phyloP scores from a whole-genome alignment of 495 filamentous ascomycete genomes.

The Talaromyces stipitatus region DNA sequence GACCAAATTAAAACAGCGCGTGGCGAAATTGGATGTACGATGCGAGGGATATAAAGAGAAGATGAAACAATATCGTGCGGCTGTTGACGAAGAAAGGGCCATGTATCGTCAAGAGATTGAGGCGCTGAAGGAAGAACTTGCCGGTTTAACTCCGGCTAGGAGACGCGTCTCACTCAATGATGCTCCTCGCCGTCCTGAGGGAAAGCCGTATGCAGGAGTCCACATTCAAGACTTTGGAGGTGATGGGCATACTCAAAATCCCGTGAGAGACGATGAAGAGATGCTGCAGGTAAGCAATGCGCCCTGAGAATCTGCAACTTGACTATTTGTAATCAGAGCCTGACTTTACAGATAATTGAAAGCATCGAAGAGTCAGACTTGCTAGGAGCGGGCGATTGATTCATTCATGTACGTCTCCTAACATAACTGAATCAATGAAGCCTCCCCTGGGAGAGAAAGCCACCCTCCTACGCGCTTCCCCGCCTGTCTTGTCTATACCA shows the following conservation, averaged over 20 bases:
- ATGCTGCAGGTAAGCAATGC: conserved; percentile 4
- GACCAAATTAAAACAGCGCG: conserved; percentile 40
- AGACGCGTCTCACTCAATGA: conserved; percentile 16
- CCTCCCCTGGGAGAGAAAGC: not conserved
- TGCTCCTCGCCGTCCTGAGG: conserved; percentile 25
- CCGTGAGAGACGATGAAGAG: not conserved
- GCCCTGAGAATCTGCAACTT: not conserved
- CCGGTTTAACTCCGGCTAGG: conserved; percentile 21
- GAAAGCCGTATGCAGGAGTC: conserved; percentile 21
- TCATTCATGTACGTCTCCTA: not conserved
- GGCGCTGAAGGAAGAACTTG: conserved; percentile 20
- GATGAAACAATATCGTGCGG: conserved; percentile 32
- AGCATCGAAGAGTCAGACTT: not conserved
- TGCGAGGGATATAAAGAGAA: conserved; percentile 39
- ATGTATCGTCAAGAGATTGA: conserved; percentile 31
- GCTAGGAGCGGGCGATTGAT: not conserved
- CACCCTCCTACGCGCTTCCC: not conserved
- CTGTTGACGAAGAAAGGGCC: conserved; percentile 28
- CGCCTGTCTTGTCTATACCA: not conserved
- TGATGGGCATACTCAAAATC: not conserved
- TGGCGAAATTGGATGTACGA: conserved; percentile 37
- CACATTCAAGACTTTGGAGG: conserved; percentile 25
- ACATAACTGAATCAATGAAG: not conserved
- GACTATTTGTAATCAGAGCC: not conserved
- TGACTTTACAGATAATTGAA: not conserved